Conservation (phyloP, 2,329 filamentous ascomycete species). For the Juglanconis oblonga region DNA sequence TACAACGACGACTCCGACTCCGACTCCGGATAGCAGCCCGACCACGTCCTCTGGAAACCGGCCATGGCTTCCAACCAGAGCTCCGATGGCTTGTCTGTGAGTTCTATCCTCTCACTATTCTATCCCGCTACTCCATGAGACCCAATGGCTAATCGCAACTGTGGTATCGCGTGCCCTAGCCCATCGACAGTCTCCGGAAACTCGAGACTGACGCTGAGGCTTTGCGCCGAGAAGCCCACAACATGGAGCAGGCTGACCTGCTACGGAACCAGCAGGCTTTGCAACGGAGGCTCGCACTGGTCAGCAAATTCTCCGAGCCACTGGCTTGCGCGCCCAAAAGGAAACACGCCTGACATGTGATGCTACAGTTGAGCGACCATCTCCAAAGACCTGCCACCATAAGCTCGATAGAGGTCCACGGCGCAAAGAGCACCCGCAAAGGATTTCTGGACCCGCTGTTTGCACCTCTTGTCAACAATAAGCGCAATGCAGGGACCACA, state of each 20-base stretch:
- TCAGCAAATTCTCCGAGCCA: slow-evolving; percentile 14
- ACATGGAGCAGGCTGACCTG: slow-evolving; percentile 22
- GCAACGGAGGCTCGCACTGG: slow-evolving; percentile 35
- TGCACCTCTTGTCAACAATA: slow-evolving; percentile 69
- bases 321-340: neutral
- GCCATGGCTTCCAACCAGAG: slow-evolving; percentile 34
- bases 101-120: slow-evolving; percentile 19
- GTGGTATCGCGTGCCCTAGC: slow-evolving; percentile 22
- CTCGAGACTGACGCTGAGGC: slow-evolving; percentile 36
- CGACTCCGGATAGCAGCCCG: too few species aligned
- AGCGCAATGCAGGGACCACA: slow-evolving; percentile 67
- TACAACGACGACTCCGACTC: slow-evolving; percentile 11
- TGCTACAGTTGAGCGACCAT: slow-evolving; percentile 69
- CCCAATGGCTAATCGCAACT: slow-evolving; percentile 15
- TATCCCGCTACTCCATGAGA: slow-evolving; percentile 19
- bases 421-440: slow-evolving; percentile 78
- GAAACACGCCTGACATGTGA: slow-evolving; percentile 11
- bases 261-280: slow-evolving; percentile 36
- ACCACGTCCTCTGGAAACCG: slow-evolving; percentile 11
- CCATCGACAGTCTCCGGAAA: slow-evolving; percentile 36
- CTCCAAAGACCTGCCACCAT: slow-evolving; percentile 84
- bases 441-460: slow-evolving; percentile 82
- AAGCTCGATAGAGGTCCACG: slow-evolving; percentile 78
- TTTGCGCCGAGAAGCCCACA: slow-evolving; percentile 37
- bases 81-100: slow-evolving; percentile 29